These are phyloP conservation scores for Botrytis fabae DNA, from an alignment of 2,329 filamentous ascomycete species.

Conservation along the genomic window DNA sequence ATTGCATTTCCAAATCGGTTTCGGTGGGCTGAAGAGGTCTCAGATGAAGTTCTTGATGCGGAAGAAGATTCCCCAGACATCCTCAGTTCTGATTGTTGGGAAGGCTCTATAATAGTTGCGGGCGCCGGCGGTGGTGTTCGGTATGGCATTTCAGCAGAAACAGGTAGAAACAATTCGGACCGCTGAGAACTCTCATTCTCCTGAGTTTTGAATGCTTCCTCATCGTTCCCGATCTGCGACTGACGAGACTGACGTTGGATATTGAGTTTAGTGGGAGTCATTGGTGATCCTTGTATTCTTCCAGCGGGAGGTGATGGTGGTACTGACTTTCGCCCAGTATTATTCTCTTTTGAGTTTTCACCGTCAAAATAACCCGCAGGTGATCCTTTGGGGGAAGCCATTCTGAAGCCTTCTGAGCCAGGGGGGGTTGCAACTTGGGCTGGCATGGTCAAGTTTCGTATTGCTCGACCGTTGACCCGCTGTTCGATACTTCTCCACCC, in stretches of 20 bases:
- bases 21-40: slow-evolving; percentile 27
- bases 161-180: slow-evolving; percentile 29
- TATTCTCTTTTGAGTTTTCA: slow-evolving; percentile 33
- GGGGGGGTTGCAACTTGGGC: slow-evolving; percentile 32
- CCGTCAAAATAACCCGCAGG: slow-evolving; percentile 25
- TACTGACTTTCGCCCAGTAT: slow-evolving; percentile 31
- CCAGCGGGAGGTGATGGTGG: slow-evolving; percentile 34
- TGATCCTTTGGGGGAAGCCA: slow-evolving; percentile 22
- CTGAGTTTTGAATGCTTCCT: slow-evolving; percentile 13
- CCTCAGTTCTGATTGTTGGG: slow-evolving; percentile 38
- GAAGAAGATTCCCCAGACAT: slow-evolving; percentile 11
- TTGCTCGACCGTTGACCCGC: slow-evolving; percentile 16
- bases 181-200: slow-evolving; percentile 27
- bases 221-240: slow-evolving; percentile 50
- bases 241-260: slow-evolving; percentile 53
- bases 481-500: slow-evolving; percentile 14
- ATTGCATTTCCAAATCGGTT: slow-evolving; percentile 17
- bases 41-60: slow-evolving; percentile 26
- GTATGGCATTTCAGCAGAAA: slow-evolving; percentile 36
- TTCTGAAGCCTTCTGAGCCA: slow-evolving; percentile 27
- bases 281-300: slow-evolving; percentile 52
- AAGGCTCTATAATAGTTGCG: slow-evolving; percentile 28
- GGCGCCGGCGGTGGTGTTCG: slow-evolving; percentile 32
- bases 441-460: slow-evolving; percentile 6
- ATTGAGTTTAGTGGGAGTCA: slow-evolving; percentile 58